A percentile compares a stretch with the other conserved stretches of the same genome.
Conservation (phyloP, 345 rosid species). For the Mangifera indica region DNA sequence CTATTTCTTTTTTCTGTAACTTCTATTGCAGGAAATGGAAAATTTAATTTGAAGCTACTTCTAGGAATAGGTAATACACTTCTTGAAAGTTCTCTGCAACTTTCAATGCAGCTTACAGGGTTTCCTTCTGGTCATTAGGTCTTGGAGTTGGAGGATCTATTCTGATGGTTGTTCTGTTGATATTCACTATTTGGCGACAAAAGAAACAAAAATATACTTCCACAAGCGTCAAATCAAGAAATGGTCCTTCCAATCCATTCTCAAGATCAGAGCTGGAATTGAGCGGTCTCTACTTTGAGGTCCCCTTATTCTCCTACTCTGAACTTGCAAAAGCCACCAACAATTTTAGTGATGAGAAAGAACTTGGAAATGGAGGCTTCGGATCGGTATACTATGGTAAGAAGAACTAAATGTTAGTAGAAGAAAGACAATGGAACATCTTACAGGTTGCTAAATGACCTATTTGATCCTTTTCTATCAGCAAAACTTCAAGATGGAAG, state of each 20-base stretch:
- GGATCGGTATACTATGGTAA: constrained; percentile 72
- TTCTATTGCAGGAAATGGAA: constrained; percentile 27
- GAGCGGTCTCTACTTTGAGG: constrained; percentile 35
- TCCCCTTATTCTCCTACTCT: constrained; percentile 49
- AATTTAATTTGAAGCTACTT: constrained; percentile 20
- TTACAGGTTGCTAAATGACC: constrained; percentile 1
- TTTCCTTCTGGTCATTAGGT: constrained; percentile 21
- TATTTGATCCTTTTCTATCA: constrained; percentile 17
- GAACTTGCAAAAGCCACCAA: constrained; percentile 68
- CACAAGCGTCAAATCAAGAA: constrained; percentile 28
- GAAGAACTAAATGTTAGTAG: neutral
- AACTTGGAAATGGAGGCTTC: constrained; percentile 74
- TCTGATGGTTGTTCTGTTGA: constrained; percentile 20
- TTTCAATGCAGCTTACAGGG: neutral
- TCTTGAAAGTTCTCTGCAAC: neutral
- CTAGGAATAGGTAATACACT: constrained; percentile 32
- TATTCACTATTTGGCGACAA: constrained; percentile 18
- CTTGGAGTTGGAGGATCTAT: constrained; percentile 37
- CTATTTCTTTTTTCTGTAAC: neutral
- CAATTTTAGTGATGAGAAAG: constrained; percentile 39
- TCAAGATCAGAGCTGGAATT: constrained; percentile 39
- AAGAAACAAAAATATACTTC: constrained; percentile 24
- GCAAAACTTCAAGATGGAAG: constrained; percentile 67
- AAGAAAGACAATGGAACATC: neutral
- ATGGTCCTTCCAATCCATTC: constrained; percentile 19